Evolutionary conservation across 2,329 filamentous ascomycete genomes (phyloP).

Genomic region (Westerdykella sp.): DNA sequence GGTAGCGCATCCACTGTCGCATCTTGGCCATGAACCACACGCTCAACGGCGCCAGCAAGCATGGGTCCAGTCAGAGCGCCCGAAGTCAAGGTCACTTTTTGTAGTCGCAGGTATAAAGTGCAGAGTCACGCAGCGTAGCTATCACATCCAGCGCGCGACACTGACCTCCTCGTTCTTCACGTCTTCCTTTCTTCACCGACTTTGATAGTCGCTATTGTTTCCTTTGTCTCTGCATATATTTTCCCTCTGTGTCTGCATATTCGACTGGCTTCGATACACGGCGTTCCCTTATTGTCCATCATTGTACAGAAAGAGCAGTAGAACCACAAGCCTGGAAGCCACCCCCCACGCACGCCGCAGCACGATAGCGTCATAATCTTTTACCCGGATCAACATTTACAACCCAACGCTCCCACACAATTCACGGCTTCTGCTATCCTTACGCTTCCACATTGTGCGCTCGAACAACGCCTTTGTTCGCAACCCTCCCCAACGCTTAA

Average conservation of each 20-base stretch:
- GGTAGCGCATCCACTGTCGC: background rate
- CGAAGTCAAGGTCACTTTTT: background rate
- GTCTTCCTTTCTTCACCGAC: conserved; percentile 5
- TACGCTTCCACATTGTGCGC: conserved; percentile 4
- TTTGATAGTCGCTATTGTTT: conserved; percentile 10
- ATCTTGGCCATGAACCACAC: conserved; percentile 1
- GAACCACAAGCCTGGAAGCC: conserved; percentile 11
- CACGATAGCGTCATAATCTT: conserved; percentile 14
- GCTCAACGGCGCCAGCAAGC: conserved; percentile 12
- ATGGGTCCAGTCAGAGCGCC: background rate
- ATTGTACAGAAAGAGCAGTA: conserved; percentile 16
- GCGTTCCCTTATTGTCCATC: conserved; percentile 20
- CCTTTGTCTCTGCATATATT: conserved; percentile 1
- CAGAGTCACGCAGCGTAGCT: conserved; percentile 3
- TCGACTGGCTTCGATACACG: background rate
- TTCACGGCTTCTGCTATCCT: background rate
- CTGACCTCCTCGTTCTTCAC: background rate
- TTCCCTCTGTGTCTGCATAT: background rate
- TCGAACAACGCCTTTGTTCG: background rate
- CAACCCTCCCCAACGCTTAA: background rate
- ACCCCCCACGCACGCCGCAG: conserved; percentile 8
- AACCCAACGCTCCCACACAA: background rate
- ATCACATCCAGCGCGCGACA: background rate
- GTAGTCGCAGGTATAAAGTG: conserved; percentile 9
- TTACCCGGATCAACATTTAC: background rate